Evolutionary conservation across 2,329 filamentous ascomycete genomes (phyloP).

Genomic region (Apiospora marii): DNA sequence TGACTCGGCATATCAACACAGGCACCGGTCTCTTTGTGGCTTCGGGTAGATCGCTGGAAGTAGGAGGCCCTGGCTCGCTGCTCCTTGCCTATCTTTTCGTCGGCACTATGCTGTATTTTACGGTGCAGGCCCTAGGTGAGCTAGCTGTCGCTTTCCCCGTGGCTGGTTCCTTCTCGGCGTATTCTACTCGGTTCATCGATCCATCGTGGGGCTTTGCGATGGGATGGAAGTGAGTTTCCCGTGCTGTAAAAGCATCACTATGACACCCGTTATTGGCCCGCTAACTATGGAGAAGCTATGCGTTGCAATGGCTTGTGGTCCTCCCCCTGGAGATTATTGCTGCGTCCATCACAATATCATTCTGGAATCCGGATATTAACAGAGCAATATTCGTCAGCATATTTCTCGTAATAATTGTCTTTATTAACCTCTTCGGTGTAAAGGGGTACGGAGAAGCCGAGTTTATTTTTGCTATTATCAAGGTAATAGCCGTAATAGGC

Average conservation of each 20-base stretch:
- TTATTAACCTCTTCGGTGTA: constrained; percentile 88
- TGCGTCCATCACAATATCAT: constrained; percentile 83
- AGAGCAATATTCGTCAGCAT: constrained; percentile 83
- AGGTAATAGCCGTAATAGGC: constrained; percentile 84
- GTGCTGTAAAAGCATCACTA: not conserved
- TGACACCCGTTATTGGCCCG: not conserved
- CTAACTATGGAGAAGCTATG: constrained; percentile 66
- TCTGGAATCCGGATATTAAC: constrained; percentile 73
- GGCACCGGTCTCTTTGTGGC: constrained; percentile 88
- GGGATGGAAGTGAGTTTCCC: constrained; percentile 82
- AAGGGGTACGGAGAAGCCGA: constrained; percentile 91
- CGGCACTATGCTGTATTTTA: constrained; percentile 89
- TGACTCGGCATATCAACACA: constrained; percentile 41
- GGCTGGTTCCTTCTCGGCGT: constrained; percentile 89
- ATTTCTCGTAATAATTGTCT: constrained; percentile 78
- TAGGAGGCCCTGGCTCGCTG: constrained; percentile 80
- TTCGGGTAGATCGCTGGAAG: constrained; percentile 74
- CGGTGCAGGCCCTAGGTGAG: constrained; percentile 90
- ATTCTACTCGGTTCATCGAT: constrained; percentile 90
- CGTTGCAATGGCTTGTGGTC: constrained; percentile 85
- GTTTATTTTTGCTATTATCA: constrained; percentile 86
- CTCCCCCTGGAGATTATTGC: constrained; percentile 88
- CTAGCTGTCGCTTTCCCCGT: constrained; percentile 91
- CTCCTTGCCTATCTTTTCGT: constrained; percentile 81
- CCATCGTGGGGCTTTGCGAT: constrained; percentile 95